Evolutionary conservation across 345 rosid genomes (phyloP).

Genomic region (Geranium brycei): DNA sequence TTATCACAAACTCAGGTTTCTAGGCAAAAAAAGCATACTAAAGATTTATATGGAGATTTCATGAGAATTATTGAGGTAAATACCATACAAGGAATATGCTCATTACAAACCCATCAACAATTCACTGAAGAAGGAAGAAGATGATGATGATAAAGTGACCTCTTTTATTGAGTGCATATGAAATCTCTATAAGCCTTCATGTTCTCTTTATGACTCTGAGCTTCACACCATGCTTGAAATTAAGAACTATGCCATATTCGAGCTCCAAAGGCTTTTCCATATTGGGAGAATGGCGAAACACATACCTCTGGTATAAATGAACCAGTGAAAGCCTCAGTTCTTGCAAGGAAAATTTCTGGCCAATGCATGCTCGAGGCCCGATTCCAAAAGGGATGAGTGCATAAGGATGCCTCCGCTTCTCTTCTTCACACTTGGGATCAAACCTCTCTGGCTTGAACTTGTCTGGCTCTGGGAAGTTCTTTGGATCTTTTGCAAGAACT

Average conservation of each 20-base stretch:
- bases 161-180: neutral
- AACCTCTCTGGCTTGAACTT: conserved; percentile 80
- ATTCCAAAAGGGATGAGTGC: conserved; percentile 85
- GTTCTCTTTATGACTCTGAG: conserved; percentile 44
- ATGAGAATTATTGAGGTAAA: neutral
- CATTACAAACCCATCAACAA: neutral
- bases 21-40: neutral
- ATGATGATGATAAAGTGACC: neutral
- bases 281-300: conserved; percentile 56
- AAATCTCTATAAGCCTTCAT: neutral
- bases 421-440: conserved; percentile 68
- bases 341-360: conserved; percentile 65
- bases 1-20: no score
- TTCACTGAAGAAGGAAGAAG: no score
- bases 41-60: neutral
- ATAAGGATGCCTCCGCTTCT: conserved; percentile 65
- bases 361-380: conserved; percentile 86
- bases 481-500: conserved; percentile 79
- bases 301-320: conserved; percentile 47
- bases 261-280: conserved; percentile 81
- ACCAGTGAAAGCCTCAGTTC: conserved; percentile 69
- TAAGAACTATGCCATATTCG: conserved; percentile 66
- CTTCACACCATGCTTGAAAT: conserved; percentile 76
- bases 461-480: conserved; percentile 74
- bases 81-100: neutral